A percentile compares a stretch with the other conserved stretches of the same genome.
Conservation (phyloP, 2,329 filamentous ascomycete species). For the Sarocladiaceae sp. region DNA sequence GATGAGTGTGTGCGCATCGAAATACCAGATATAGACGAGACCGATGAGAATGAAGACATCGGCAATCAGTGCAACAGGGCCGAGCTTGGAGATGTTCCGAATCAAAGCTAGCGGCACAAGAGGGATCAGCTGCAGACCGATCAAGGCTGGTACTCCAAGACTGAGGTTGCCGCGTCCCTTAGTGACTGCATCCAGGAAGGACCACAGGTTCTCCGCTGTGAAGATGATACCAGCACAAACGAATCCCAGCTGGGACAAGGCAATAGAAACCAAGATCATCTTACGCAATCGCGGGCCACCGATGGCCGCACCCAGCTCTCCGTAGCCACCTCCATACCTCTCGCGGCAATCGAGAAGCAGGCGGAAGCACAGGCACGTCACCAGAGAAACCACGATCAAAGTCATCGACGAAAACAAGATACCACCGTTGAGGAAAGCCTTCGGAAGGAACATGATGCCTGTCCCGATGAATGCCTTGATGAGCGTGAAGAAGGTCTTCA, state of each 20-base stretch:
- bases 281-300: slow-evolving; percentile 56
- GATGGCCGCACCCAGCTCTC: slow-evolving; percentile 64
- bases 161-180: slow-evolving; percentile 42
- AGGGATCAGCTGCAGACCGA: slow-evolving; percentile 57
- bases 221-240: slow-evolving; percentile 75
- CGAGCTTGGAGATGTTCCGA: slow-evolving; percentile 69
- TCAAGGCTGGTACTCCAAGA: slow-evolving; percentile 47
- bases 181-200: slow-evolving; percentile 59
- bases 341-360: slow-evolving; percentile 62
- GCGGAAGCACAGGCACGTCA: slow-evolving; percentile 67
- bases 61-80: slow-evolving; percentile 60
- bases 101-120: slow-evolving; percentile 64
- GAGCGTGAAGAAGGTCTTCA: slow-evolving; percentile 71
- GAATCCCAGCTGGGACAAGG: slow-evolving; percentile 70
- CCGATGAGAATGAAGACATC: slow-evolving; percentile 68
- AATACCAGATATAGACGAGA: slow-evolving; percentile 67
- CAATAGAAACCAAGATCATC: slow-evolving; percentile 63
- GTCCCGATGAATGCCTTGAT: slow-evolving; percentile 75
- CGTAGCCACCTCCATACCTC: slow-evolving; percentile 63
- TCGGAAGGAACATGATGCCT: slow-evolving; percentile 76
- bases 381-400: slow-evolving; percentile 55
- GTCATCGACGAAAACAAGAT: slow-evolving; percentile 68
- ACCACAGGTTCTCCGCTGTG: slow-evolving; percentile 65
- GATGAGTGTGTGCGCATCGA: slow-evolving; percentile 53
- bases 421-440: slow-evolving; percentile 72